phyloP scores from a whole-genome alignment of 176 grass and related monocot genomes.

The Guadua angustifolia region DNA sequence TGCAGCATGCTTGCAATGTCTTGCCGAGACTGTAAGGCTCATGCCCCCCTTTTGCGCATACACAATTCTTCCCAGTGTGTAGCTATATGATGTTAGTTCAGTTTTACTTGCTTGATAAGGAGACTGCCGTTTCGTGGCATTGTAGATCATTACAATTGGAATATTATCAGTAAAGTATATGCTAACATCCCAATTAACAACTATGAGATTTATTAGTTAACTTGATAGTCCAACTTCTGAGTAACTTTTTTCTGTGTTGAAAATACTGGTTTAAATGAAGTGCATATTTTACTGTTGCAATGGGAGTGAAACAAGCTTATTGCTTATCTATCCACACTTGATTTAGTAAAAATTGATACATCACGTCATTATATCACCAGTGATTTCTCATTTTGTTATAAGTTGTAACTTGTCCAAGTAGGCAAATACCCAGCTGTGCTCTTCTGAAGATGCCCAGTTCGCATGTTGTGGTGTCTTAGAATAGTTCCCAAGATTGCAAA shows the following conservation, averaged over 20 bases:
- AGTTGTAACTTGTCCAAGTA: not conserved
- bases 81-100: not conserved
- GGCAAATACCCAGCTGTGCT: not conserved
- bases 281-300: not conserved
- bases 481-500: not conserved
- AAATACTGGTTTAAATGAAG: conserved; percentile 15
- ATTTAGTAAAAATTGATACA: no score
- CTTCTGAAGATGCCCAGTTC: not conserved
- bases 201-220: not conserved
- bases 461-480: not conserved
- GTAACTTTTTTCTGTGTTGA: not conserved
- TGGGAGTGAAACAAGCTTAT: not conserved
- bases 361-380: no score
- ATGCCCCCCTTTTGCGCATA: not conserved
- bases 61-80: not conserved
- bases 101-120: not conserved
- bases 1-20: conserved; percentile 94
- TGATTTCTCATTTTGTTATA: conserved; percentile 5
- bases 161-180: not conserved
- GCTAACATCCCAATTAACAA: not conserved
- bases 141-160: not conserved
- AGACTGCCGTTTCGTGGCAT: not conserved
- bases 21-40: conserved; percentile 87
- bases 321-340: not conserved
- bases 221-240: not conserved